A percentile compares a stretch with the other conserved stretches of the same genome.
phyloP scores from a whole-genome alignment of 331 rosid species.

The Telfairia occidentalis region DNA sequence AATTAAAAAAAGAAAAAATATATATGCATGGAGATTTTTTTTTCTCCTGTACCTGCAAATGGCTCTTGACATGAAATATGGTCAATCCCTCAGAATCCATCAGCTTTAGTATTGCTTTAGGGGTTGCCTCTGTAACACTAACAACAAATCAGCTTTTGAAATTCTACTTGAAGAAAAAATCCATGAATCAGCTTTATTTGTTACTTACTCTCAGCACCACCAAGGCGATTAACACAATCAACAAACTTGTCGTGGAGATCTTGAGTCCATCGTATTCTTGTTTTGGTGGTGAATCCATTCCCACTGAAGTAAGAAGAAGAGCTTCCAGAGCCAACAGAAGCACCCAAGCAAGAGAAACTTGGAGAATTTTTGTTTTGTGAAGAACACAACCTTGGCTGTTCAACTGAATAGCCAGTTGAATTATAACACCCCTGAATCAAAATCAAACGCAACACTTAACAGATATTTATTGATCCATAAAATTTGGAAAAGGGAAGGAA shows the following conservation, averaged over 20 bases:
- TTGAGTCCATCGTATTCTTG: conserved; percentile 82
- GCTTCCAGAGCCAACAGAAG: conserved; percentile 10
- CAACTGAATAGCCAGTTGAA: conserved; percentile 21
- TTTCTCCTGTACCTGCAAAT: conserved; percentile 52
- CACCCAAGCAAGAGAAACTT: conserved; percentile 16
- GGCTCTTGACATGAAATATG: conserved; percentile 80
- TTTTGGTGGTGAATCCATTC: conserved; percentile 40
- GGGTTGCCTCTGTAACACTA: conserved; percentile 54
- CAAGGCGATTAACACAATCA: conserved; percentile 70
- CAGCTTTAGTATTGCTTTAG: conserved; percentile 66
- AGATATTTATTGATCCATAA: neutral
- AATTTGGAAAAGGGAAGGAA: neutral
- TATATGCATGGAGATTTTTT: neutral
- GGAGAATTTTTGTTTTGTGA: conserved; percentile 33
- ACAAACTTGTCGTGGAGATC: conserved; percentile 91
- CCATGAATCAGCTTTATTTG: neutral
- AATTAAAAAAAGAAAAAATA: neutral
- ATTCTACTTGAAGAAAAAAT: neutral
- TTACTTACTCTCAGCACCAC: conserved; percentile 81
- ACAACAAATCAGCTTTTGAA: conserved; percentile 5
- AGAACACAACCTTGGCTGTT: conserved; percentile 32
- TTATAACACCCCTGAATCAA: conserved; percentile 21
- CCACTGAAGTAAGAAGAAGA: conserved; percentile 25
- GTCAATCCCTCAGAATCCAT: conserved; percentile 79
- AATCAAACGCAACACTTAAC: neutral